phyloP scores from a whole-genome alignment of 2,329 filamentous ascomycete species.

The Ceratocystis colombiana region DNA sequence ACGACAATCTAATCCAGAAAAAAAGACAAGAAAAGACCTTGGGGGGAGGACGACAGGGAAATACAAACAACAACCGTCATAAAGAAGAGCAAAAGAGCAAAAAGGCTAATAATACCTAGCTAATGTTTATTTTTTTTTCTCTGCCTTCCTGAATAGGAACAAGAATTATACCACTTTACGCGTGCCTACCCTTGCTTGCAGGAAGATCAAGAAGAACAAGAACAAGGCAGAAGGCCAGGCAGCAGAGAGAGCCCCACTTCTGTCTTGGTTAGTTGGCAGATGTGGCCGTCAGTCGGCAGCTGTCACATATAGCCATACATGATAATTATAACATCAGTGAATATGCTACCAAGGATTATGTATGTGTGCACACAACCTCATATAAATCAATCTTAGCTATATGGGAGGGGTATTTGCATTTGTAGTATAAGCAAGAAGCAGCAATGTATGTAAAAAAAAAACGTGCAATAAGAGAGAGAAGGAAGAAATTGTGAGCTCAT shows the following conservation, averaged over 20 bases:
- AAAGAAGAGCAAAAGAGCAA: background rate
- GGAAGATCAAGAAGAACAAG: too few relatives aligned
- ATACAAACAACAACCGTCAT: background rate
- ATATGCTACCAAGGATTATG: too few relatives aligned
- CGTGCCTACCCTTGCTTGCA: background rate
- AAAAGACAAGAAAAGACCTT: background rate
- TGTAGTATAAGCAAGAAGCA: background rate
- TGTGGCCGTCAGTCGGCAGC: too few relatives aligned
- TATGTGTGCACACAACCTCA: too few relatives aligned
- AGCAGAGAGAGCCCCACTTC: too few relatives aligned
- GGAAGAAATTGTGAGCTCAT: background rate
- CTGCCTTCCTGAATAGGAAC: constrained; percentile 26
- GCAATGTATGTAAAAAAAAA: constrained; percentile 10
- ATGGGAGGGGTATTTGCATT: constrained; percentile 6
- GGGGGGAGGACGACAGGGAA: background rate
- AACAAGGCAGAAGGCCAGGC: too few relatives aligned
- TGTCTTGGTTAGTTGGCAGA: too few relatives aligned
- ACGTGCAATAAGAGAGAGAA: constrained; percentile 1
- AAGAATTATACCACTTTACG: constrained; percentile 1
- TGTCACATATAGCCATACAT: too few relatives aligned
- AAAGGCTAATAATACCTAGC: background rate
- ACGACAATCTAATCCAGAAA: background rate
- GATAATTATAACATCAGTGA: too few relatives aligned
- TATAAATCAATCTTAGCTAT: too few relatives aligned
- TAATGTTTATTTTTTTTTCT: background rate